Conservation (phyloP, 1,139 yeast genomes). For the Wickerhamomyces sp. region DNA sequence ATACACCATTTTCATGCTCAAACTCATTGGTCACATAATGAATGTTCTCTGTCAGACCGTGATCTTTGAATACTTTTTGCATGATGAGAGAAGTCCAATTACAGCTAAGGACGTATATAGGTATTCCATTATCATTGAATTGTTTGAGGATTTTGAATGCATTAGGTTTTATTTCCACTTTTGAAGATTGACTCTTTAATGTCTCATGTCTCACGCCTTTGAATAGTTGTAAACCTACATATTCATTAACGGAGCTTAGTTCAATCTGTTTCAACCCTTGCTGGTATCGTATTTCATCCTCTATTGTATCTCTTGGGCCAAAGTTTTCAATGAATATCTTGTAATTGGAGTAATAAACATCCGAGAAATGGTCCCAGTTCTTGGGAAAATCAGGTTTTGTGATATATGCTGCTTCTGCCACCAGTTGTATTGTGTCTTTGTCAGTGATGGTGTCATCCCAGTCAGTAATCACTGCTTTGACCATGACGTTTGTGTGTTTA, state of each 20-base stretch:
- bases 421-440: constrained; percentile 49
- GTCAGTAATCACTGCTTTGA: constrained; percentile 41
- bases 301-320: constrained; percentile 27
- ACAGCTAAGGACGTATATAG: constrained; percentile 50
- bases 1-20: constrained; percentile 32
- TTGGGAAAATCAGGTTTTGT: constrained; percentile 35
- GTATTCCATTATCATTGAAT: constrained; percentile 27
- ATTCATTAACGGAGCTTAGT: constrained; percentile 43
- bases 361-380: constrained; percentile 41
- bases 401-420: constrained; percentile 48
- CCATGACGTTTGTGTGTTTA: constrained; percentile 1
- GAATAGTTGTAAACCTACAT: constrained; percentile 39
- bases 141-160: constrained; percentile 35
- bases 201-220: constrained; percentile 34
- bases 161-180: constrained; percentile 40
- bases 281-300: constrained; percentile 43
- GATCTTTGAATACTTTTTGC: constrained; percentile 31
- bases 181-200: constrained; percentile 32
- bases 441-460: constrained; percentile 72
- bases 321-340: constrained; percentile 19
- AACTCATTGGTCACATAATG: constrained; percentile 47
- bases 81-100: constrained; percentile 62
- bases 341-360: constrained; percentile 41
- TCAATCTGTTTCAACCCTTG: constrained; percentile 44
- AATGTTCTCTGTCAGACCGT: constrained; percentile 30